These are phyloP conservation scores for Thelonectria rubi DNA, from an alignment of 2,329 filamentous ascomycete species.

Conservation along the genomic window DNA sequence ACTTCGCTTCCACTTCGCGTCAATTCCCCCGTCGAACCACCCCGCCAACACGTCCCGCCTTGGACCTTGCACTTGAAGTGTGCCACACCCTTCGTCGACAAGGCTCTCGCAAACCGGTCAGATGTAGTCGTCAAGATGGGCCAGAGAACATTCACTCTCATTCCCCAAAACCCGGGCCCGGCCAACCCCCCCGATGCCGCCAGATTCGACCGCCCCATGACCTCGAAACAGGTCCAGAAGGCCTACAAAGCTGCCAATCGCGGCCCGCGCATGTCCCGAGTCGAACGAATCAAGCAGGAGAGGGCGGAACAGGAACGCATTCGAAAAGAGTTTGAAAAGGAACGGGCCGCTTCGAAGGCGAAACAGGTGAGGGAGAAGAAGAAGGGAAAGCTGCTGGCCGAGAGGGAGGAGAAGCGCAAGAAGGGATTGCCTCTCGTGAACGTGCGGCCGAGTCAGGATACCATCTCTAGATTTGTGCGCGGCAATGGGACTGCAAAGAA, in stretches of 20 bases:
- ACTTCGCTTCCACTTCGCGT: constrained; percentile 41
- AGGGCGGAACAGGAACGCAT: constrained; percentile 64
- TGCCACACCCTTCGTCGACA: background rate
- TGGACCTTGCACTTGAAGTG: constrained; percentile 2
- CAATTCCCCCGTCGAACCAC: constrained; percentile 18
- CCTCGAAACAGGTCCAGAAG: constrained; percentile 53
- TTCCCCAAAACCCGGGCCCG: constrained; percentile 47
- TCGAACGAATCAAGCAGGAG: constrained; percentile 52
- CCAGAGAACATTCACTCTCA: constrained; percentile 57
- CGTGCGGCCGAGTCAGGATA: constrained; percentile 65
- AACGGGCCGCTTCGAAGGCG: constrained; percentile 58
- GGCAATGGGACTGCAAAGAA: constrained; percentile 46
- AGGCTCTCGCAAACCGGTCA: constrained; percentile 10
- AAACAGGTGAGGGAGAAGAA: constrained; percentile 63
- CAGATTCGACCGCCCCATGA: constrained; percentile 48
- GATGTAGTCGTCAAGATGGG: constrained; percentile 45
- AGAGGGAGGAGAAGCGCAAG: constrained; percentile 59
- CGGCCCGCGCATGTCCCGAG: constrained; percentile 50
- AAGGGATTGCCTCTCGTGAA: constrained; percentile 63
- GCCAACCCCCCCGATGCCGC: constrained; percentile 29
- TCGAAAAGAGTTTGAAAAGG: constrained; percentile 60
- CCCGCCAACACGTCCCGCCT: constrained; percentile 21
- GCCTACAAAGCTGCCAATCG: constrained; percentile 50
- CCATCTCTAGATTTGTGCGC: constrained; percentile 62
- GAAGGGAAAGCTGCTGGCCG: constrained; percentile 61